Base-by-base conservation (phyloP, 2,329 filamentous ascomycete species). In the Nigrospora oryzae region DNA sequence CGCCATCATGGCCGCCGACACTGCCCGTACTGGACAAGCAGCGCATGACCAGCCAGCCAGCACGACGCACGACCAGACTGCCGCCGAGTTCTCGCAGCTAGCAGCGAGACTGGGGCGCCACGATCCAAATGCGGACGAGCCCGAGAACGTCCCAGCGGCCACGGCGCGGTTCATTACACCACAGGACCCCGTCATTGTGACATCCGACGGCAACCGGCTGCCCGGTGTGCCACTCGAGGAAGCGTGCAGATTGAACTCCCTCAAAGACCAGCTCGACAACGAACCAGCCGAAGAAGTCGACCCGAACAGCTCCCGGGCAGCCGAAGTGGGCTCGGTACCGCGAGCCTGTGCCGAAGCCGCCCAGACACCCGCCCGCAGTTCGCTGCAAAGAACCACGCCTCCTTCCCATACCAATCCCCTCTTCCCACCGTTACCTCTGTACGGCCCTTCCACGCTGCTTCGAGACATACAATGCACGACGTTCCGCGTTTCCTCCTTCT, bases 401-500 rank as follows among this genome's bases (percentile, higher is more conserved):
- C 79, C 81, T 1, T 81, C 81, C 8, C 75, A 79, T 51, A 90
- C 86, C 2, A 83, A 90, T 53, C 85, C 87, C 3, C 68, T 95
- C 5, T 96, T 96, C 52, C 89, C 89, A 6, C 86, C 88, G 2
- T 64, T 95, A 10, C 89, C 89, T 0, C 69, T 88, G 1, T 95
- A 95, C 55, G 86, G 86, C 0, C 84, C 88, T 1, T 81, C 89
- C 0, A 83, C 84, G 1, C 42, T 77, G 1, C 46, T 83, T n/a
- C 74, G 81, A 40, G 71, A 79, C 31, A 31, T 89, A 1, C 83
- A 90, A 52, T 86, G 79, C 57, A 62, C 73, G 30, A 66, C 74
- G 14, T 85, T 93, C 48, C 75, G 83, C 11, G 51, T 77, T 2
- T 75, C 82, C 0, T 89, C 89, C 0, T 85, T 86, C 47, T 74